Evolutionary conservation across 768 basidiomycete genomes (phyloP).

Genomic region (Podaxis sp.): DNA sequence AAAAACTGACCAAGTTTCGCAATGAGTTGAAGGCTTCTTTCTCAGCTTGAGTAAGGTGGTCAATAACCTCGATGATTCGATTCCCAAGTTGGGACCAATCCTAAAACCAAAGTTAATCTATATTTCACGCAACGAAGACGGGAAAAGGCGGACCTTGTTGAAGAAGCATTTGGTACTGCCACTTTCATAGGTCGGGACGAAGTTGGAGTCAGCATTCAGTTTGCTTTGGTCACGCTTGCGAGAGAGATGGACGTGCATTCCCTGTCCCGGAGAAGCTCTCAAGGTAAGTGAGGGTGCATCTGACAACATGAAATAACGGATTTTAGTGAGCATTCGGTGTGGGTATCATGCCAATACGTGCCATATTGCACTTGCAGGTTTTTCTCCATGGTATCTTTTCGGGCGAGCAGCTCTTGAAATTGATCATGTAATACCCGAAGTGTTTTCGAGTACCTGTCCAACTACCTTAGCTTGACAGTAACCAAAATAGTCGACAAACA

Average conservation of each 20-base stretch:
- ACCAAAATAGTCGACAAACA: background rate
- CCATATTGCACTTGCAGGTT: conserved; percentile 55
- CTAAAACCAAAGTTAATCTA: conserved; percentile 33
- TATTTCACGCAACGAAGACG: background rate
- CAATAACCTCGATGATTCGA: conserved; percentile 58
- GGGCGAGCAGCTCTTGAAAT: conserved; percentile 43
- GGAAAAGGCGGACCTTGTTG: conserved; percentile 44
- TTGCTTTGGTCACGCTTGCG: conserved; percentile 61
- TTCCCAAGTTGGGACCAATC: conserved; percentile 76
- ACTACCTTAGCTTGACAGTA: background rate
- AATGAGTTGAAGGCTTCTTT: conserved; percentile 72
- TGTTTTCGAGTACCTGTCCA: conserved; percentile 59
- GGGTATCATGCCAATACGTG: conserved; percentile 26
- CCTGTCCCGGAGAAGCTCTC: conserved; percentile 64
- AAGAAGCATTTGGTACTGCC: conserved; percentile 70
- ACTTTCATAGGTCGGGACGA: conserved; percentile 61
- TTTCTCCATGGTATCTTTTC: conserved; percentile 53
- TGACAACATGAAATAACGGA: conserved; percentile 24
- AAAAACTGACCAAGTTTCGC: conserved; percentile 55
- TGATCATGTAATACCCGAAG: conserved; percentile 48
- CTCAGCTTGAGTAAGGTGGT: conserved; percentile 56
- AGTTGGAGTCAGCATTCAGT: conserved; percentile 46
- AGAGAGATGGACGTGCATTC: conserved; percentile 74
- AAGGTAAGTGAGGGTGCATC: conserved; percentile 74
- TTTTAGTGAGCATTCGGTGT: conserved; percentile 1